Base-by-base conservation (phyloP, 495 filamentous ascomycete genomes). In the Neurospora cerealis region DNA sequence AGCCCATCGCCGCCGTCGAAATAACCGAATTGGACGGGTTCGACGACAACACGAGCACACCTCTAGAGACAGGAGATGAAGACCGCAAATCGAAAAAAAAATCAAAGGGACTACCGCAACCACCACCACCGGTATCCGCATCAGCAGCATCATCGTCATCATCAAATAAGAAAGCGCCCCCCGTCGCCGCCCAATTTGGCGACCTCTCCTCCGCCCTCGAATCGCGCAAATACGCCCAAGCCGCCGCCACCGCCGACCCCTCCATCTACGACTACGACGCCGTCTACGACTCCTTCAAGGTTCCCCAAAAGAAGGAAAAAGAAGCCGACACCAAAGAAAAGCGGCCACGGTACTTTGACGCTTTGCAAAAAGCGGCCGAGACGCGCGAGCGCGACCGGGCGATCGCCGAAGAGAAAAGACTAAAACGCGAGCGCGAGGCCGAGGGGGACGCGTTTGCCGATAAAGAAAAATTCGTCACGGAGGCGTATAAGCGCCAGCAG, bases 401-500 rank as follows among this genome's bases (percentile, higher is more conserved):
- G 41, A 90, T 96, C 10, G 96, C 96, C 17, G 91, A 93, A 75
- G 96, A 99, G 80, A 93, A 93, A 79, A 85, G 93, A 80, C 84
- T 98, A 38, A 90, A 93, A 76, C 90, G 90, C 66, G 96, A 99
- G 80, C 89, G 96, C 42, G 96, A 95, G 76, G 92, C 90, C 0
- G 96, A 99, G 82, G 96, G 96, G 11, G 96, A 97, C 17, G 93
- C 95, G 81, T 98, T 93, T 78, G 92, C 89, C 0, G 96, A 96
- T 74, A 99, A 97, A 82, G 96, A 98, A 82, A 94, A 92, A 79
- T 99, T 99, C 77, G 96, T 98, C 39, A 99, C 96, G 0, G 89
- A 89, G n/a, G 95, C 96, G 62, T 99, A 99, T 78, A 96, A 94
- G 85, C 88, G 88, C 78, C 96, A 98, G 80, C 96, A 98, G 79